These are phyloP conservation scores for Xylaria bambusicola DNA, from an alignment of 495 filamentous ascomycete species.

Conservation along the genomic window DNA sequence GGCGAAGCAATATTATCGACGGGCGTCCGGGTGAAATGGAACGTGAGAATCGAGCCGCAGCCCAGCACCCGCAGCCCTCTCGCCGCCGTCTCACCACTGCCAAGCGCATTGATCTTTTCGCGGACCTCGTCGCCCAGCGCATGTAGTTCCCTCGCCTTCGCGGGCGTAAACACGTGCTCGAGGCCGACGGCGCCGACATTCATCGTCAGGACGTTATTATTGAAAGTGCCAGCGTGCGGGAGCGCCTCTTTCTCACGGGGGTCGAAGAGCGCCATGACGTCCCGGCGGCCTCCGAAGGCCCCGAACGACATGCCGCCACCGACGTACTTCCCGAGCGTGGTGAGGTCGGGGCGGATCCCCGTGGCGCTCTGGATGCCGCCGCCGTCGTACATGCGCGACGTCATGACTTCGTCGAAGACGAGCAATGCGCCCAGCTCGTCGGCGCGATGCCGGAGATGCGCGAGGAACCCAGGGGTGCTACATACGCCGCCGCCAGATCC, in stretches of 20 bases:
- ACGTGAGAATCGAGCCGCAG: conserved; percentile 44
- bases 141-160: conserved; percentile 41
- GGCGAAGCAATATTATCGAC: conserved; percentile 24
- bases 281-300: conserved; percentile 59
- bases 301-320: conserved; percentile 66
- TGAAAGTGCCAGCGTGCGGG: conserved; percentile 66
- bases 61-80: conserved; percentile 41
- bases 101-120: conserved; percentile 32
- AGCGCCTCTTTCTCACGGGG: conserved; percentile 37
- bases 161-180: conserved; percentile 43
- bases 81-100: not conserved
- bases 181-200: conserved; percentile 52
- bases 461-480: conserved; percentile 47
- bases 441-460: conserved; percentile 32
- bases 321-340: conserved; percentile 64
- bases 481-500: conserved; percentile 55
- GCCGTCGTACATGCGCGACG: conserved; percentile 51
- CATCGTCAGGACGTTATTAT: conserved; percentile 67
- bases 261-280: conserved; percentile 60
- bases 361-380: conserved; percentile 46
- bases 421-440: conserved; percentile 49
- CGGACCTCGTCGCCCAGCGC: conserved; percentile 38
- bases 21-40: conserved; percentile 41
- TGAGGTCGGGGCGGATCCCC: conserved; percentile 56
- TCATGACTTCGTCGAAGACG: conserved; percentile 68